These are phyloP conservation scores for Pyrenopolyporus hunteri DNA, from an alignment of 495 filamentous ascomycete species.

Conservation along the genomic window DNA sequence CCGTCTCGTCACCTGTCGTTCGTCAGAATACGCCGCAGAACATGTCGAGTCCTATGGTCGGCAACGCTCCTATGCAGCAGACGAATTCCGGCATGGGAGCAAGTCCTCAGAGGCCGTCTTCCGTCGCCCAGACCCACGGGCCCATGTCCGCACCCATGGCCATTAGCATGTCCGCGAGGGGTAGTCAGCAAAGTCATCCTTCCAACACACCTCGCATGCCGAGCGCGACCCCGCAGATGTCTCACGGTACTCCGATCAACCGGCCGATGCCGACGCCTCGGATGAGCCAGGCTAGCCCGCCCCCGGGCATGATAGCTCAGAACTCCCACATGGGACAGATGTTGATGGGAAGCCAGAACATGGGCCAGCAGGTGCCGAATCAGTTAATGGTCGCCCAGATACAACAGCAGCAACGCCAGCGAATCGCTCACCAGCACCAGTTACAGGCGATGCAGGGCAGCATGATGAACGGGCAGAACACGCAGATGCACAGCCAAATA, in stretches of 20 bases:
- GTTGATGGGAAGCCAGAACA: constrained; percentile 59
- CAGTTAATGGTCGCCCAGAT: constrained; percentile 50
- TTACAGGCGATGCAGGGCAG: constrained; percentile 45
- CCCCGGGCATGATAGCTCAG: constrained; percentile 62
- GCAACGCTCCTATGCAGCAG: constrained; percentile 75
- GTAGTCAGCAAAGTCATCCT: constrained; percentile 78
- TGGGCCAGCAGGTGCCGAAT: constrained; percentile 52
- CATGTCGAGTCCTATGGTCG: constrained; percentile 77
- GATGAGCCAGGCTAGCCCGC: constrained; percentile 74
- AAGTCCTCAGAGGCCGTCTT: constrained; percentile 77
- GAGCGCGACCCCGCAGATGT: constrained; percentile 78
- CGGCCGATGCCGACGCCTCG: constrained; percentile 72
- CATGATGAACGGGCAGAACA: constrained; percentile 46
- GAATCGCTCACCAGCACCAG: constrained; percentile 51
- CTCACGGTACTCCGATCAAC: constrained; percentile 72
- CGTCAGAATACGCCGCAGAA: constrained; percentile 80
- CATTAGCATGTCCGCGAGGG: constrained; percentile 74
- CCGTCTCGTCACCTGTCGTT: constrained; percentile 78
- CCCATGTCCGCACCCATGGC: constrained; percentile 66
- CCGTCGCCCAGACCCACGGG: constrained; percentile 74
- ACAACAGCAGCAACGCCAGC: constrained; percentile 58
- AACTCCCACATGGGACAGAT: constrained; percentile 64
- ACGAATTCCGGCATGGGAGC: constrained; percentile 80
- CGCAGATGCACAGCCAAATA: constrained; percentile 37
- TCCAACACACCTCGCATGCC: constrained; percentile 83